phyloP scores from a whole-genome alignment of 75 land plant genomes.

The Cupressus sempervirens region DNA sequence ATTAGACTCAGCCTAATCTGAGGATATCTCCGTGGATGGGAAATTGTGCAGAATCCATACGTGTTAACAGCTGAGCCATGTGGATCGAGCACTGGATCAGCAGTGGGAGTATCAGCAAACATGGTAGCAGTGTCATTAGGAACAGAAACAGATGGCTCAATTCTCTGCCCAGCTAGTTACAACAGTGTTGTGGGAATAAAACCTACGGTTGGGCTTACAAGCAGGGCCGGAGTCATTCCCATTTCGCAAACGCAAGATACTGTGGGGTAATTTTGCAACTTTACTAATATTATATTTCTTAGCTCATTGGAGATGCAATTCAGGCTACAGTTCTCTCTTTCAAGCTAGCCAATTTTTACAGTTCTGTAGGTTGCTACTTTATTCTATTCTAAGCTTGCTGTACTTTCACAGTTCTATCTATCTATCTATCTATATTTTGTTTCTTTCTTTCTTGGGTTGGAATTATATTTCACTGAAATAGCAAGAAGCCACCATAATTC shows the following conservation, averaged over 20 bases:
- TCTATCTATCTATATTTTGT: no score
- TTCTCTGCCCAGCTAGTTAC: slow-evolving; percentile 40
- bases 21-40: neutral
- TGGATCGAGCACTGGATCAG: slow-evolving; percentile 71
- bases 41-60: slow-evolving; percentile 52
- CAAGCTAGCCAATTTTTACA: neutral
- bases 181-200: slow-evolving; percentile 66
- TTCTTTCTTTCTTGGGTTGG: neutral
- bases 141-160: slow-evolving; percentile 63
- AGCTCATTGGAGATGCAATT: neutral
- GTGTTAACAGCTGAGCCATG: slow-evolving; percentile 23
- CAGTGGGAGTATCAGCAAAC: slow-evolving; percentile 56
- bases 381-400: neutral
- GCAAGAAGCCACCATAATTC: no score
- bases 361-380: neutral
- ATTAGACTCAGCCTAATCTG: neutral
- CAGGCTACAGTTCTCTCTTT: no score
- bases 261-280: slow-evolving; percentile 39
- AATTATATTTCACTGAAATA: neutral
- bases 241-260: slow-evolving; percentile 17
- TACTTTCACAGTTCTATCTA: neutral
- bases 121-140: slow-evolving; percentile 59
- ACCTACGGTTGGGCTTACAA: slow-evolving; percentile 67
- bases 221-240: slow-evolving; percentile 36
- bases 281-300: neutral